Evolutionary conservation across 768 basidiomycete species (phyloP), one percentile per base, ranked within the genome.

Genomic region (Mycena sanguinolenta): DNA sequence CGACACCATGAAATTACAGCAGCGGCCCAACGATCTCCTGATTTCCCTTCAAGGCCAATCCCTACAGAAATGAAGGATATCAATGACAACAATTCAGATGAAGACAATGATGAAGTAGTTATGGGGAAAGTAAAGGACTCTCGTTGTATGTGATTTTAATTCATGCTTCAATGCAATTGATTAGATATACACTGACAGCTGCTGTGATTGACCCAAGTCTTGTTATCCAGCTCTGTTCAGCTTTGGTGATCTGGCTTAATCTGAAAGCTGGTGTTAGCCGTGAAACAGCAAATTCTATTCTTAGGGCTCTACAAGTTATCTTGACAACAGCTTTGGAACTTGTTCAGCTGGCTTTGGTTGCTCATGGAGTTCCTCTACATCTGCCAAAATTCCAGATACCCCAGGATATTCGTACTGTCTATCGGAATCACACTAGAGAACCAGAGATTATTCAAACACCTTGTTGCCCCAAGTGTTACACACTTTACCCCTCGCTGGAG

Each of bases 321-420:
- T 28, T 71, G 19, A 46, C 32, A 21, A 58, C 62, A 49, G 60
- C 49, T 19, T 28, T 71, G 46, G 54, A 49, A 12, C 57, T 67
- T 38, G 23, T 67, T 4, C 65, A 67, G 65, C 36, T 42, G 2
- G 44, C 61, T 17, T 53, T 71, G 27, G 14, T 39, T 49, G 62
- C 70, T 30, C 53, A 66, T 17, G 70, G 70, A 19, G 30, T 71
- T 52, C 25, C 25, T 23, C 34, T 71, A 32, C 38, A 62, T 30
- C 10, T 71, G 28, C 70, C 70, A 9, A 63, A 49, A 44, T 19
- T 67, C 13, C 50, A 44, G 27, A 67, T 71, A 52, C 70, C 70
- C n/a, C 58, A 42, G 52, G 65, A 71, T 42, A n/a, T 71, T 57
- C 64, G 70, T 28, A 71, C 70, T 8, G 53, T 58, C n/a, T 63